A percentile compares a stretch with the other conserved stretches of the same genome.
phyloP scores from a whole-genome alignment of 192 early-diverging fungal species.

The Coemansia sp. region DNA sequence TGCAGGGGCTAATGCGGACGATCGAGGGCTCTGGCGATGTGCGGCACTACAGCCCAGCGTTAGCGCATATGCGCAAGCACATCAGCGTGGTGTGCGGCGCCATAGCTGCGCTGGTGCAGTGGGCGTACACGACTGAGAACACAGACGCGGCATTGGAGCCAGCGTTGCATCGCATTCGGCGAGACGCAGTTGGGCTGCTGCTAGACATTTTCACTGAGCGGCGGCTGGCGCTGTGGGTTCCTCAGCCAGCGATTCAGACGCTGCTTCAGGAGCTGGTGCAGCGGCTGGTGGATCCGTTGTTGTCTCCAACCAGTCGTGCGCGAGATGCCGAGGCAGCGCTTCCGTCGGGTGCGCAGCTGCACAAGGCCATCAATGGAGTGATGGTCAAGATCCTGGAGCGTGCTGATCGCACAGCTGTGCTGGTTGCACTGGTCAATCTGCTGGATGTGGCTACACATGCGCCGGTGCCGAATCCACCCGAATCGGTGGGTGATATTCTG shows the following conservation, averaged over 20 bases:
- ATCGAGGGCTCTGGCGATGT: constrained; percentile 1
- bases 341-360: constrained; percentile 49
- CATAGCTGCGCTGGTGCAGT: constrained; percentile 26
- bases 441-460: constrained; percentile 60
- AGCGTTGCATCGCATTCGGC: constrained; percentile 64
- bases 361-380: constrained; percentile 64
- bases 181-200: constrained; percentile 59
- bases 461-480: constrained; percentile 56
- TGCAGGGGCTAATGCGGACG: constrained; percentile 18
- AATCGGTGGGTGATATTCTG: constrained; percentile 52
- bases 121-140: constrained; percentile 29
- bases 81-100: constrained; percentile 23
- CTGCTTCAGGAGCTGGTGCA: constrained; percentile 76
- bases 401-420: constrained; percentile 75
- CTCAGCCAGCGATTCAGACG: constrained; percentile 63
- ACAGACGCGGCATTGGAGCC: constrained; percentile 25
- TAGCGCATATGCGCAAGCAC: constrained; percentile 22
- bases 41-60: constrained; percentile 13
- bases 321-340: constrained; percentile 22
- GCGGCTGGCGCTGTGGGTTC: constrained; percentile 64
- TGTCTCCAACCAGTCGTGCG: constrained; percentile 51
- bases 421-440: constrained; percentile 72
- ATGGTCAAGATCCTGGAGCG: constrained; percentile 92
- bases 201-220: constrained; percentile 74
- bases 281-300: constrained; percentile 75